phyloP scores from a whole-genome alignment of 2,329 filamentous ascomycete genomes.

The Xylariaceae sp. region DNA sequence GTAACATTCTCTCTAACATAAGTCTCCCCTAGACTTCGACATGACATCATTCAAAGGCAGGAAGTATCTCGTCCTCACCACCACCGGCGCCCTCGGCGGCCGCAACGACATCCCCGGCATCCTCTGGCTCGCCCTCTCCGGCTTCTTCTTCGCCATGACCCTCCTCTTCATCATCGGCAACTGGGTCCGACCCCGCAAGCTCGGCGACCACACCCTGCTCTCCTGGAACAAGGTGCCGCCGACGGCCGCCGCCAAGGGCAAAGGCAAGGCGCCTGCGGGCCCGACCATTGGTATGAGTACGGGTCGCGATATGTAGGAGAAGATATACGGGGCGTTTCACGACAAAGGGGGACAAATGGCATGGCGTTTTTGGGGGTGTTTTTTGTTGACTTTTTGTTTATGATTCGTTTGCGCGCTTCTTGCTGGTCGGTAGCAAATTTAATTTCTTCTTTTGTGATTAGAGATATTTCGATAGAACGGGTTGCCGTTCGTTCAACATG shows the following conservation, averaged over 20 bases:
- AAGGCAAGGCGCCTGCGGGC: conserved; percentile 37
- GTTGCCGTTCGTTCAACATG: too few species aligned
- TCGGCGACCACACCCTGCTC: conserved; percentile 95
- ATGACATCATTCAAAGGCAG: conserved; percentile 74
- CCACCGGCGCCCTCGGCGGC: conserved; percentile 86
- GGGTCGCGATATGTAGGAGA: conserved; percentile 49
- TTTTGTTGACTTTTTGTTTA: conserved; percentile 3
- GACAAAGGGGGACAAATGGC: conserved; percentile 7
- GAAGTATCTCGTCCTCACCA: conserved; percentile 86
- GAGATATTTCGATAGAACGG: too few species aligned
- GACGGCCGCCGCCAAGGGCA: conserved; percentile 32
- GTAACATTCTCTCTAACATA: conserved; percentile 1
- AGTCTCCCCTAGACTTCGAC: conserved; percentile 61
- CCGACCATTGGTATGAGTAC: conserved; percentile 43
- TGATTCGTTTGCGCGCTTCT: neutral
- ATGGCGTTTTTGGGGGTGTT: conserved; percentile 12
- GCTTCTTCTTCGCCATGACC: conserved; percentile 85
- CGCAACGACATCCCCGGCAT: conserved; percentile 95
- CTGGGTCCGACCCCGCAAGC: conserved; percentile 90
- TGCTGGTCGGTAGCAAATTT: neutral
- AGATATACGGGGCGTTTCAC: conserved; percentile 5
- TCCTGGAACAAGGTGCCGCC: conserved; percentile 74
- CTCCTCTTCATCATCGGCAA: conserved; percentile 85
- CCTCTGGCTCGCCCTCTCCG: conserved; percentile 89
- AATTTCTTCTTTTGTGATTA: neutral